These are phyloP conservation scores for Anisodus tanguticus DNA, from an alignment of 257 asterid species.

Conservation along the genomic window DNA sequence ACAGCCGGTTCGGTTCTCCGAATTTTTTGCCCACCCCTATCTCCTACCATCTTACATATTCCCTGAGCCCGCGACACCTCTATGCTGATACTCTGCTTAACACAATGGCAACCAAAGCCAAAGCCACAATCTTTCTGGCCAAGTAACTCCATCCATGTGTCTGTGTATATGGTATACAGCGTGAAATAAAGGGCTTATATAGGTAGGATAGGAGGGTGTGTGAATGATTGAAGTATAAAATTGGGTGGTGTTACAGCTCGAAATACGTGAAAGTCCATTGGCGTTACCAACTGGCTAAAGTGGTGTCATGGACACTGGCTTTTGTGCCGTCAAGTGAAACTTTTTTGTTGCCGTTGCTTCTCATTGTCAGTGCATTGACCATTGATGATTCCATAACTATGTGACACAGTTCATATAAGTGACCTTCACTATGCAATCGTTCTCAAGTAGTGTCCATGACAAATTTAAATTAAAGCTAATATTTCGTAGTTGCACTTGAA, in stretches of 20 bases:
- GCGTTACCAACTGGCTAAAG: neutral
- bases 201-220: neutral
- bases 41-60: constrained; percentile 65
- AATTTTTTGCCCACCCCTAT: too few relatives aligned
- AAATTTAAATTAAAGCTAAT: neutral
- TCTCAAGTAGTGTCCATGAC: neutral
- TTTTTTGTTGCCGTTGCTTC: neutral
- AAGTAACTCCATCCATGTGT: neutral
- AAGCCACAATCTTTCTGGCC: neutral
- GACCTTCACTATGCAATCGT: neutral
- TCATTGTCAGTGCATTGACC: neutral
- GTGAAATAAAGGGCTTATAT: neutral
- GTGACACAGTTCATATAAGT: neutral
- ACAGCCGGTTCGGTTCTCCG: too few relatives aligned
- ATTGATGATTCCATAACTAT: neutral
- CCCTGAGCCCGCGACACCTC: neutral
- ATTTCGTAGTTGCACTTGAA: neutral
- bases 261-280: neutral
- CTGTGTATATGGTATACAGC: neutral
- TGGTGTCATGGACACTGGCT: neutral
- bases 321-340: neutral
- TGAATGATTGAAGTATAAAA: too few relatives aligned
- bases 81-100: neutral
- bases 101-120: neutral
- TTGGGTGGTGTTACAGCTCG: neutral